phyloP scores from a whole-genome alignment of 2,329 filamentous ascomycete species.

The Colletotrichum somersetense region DNA sequence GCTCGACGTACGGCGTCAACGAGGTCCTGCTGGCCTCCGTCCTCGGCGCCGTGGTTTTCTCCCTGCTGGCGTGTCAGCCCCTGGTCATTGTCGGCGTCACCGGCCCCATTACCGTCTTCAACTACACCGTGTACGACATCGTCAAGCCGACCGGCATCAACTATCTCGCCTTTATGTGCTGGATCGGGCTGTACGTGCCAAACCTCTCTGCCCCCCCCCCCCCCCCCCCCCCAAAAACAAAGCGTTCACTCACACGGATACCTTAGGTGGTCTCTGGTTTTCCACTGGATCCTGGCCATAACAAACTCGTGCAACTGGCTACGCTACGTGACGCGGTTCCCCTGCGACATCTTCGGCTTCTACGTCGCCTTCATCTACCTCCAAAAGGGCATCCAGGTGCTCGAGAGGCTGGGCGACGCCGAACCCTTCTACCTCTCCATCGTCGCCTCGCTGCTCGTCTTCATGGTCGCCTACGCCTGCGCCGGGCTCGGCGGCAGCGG shows the following conservation, averaged over 20 bases:
- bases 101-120: conserved; percentile 93
- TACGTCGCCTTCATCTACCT: conserved; percentile 94
- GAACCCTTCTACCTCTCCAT: conserved; percentile 84
- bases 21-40: conserved; percentile 91
- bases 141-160: conserved; percentile 81
- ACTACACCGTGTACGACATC: conserved; percentile 94
- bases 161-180: conserved; percentile 91
- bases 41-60: conserved; percentile 84
- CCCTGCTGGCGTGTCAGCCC: conserved; percentile 83
- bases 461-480: conserved; percentile 81
- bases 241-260: conserved; percentile 1
- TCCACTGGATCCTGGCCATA: conserved; percentile 86
- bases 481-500: conserved; percentile 77
- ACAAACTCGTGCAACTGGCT: conserved; percentile 90
- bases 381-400: conserved; percentile 89
- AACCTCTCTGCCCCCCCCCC: neutral
- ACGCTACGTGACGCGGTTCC: conserved; percentile 91
- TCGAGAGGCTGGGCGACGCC: conserved; percentile 77
- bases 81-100: conserved; percentile 93
- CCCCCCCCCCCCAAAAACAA: neutral
- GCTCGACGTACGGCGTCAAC: conserved; percentile 88
- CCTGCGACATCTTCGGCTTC: conserved; percentile 94
- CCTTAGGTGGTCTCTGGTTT: conserved; percentile 80
- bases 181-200: conserved; percentile 79
- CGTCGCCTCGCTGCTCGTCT: conserved; percentile 80